Base-by-base conservation (phyloP, 805 yeast genomes). In the Candida morakotiae region DNA sequence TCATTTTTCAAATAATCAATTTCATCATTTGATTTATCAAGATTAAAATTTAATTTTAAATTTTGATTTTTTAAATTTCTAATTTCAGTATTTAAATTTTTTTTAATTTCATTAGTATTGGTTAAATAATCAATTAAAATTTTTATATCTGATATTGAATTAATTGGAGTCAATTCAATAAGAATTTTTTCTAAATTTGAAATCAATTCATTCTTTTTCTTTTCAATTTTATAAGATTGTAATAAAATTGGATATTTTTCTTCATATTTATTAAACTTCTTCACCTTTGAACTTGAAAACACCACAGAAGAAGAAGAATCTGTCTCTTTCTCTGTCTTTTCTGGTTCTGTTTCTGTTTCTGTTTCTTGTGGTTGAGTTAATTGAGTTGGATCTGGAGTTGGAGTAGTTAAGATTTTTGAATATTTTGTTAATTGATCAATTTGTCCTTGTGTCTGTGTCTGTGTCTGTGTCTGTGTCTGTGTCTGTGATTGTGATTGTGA, bases 221-320 rank as follows among this genome's bases (percentile, higher is more conserved):
- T 87, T 56, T 89, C 96, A 1, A 71, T 64, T 52, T 87, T 85
- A 62, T 87, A 93, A 0, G 98, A 96, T 30, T 83, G 83, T 35
- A 88, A 70, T 11, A 91, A 65, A 29, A 79, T 64, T 0, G 98
- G 98, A 54, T 93, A 91, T 56, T 87, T 88, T 35, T 83, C 83
- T 56, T 91, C 98, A 57, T 89, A 91, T 56, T 87, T 88, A 39
- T 73, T 77, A 52, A 84, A 86, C 62, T 87, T 89, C 39, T 73
- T 72, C 57, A 88, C 59, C 50, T 81, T 83, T 5, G 79, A n/a
- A n/a, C n/a, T n/a, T n/a, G n/a, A n/a, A n/a, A n/a, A n/a, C n/a
- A n/a, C n/a, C n/a, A n/a, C n/a, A n/a, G n/a, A 60, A 4, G 73
- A 77, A 2, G 73, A 71, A 0, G 87, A 77, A 23, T 83, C 53